Base-by-base conservation (phyloP, 495 filamentous ascomycete genomes). In the Penicillium nucicola region DNA sequence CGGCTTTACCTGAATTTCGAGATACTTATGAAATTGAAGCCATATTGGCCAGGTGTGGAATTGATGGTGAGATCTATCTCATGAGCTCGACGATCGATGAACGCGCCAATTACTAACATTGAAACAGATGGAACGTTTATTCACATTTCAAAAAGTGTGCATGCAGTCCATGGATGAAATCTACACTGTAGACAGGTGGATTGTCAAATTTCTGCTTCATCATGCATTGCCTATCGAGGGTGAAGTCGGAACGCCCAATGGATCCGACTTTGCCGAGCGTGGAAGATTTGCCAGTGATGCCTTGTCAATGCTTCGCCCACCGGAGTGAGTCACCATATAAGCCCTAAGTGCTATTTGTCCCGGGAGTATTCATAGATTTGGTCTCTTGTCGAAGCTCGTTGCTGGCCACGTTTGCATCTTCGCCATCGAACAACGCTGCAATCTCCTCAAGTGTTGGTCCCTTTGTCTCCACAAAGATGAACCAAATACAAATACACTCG, bases 391-490 rank as follows among this genome's bases (percentile, higher is more conserved):
- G 15, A 15, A 15, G 34, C 13, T 25, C 40, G 36, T 45, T 45
- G 36, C 49, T 37, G 10, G 42, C 73, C 9, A 78, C 74, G 22
- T 68, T 61, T 25, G 78, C 79, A 17, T 79, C 69, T 14, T 81
- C 72, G 42, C 79, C 78, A 37, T 83, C 80, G 53, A 83, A 80
- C 60, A 82, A 64, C 70, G 71, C 75, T 50, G 72, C 77, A 18
- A 84, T 75, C 65, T 84, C 80, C 68, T 85, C 82, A 42, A 84
- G 77, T 34, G 80, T 83, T 11, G 78, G 79, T 30, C 80, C 79
- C 57, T 73, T 76, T 44, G 82, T 84, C 69, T 85, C 82, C 55
- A 84, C 71, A 53, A 82, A 84, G 71, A 81, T 78, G 64, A 83
- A 78, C 71, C 78, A 84, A 41, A 84, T 77, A 40, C 80, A 79